Base-by-base conservation (phyloP, 306 rosid genomes). In the Potentilla sterilis region DNA sequence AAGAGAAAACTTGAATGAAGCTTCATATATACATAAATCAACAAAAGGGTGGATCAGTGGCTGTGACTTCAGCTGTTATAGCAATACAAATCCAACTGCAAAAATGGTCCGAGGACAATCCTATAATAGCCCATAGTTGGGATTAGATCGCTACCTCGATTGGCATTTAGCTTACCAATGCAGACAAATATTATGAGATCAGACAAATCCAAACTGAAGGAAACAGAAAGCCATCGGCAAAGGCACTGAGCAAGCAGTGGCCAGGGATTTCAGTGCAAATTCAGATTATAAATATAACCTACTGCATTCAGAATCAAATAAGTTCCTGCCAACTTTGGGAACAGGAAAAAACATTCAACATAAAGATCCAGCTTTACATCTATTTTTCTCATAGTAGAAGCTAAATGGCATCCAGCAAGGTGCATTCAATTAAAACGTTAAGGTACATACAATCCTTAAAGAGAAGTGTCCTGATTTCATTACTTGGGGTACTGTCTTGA, bases 321-420 rank as follows among this genome's bases (percentile, higher is more conserved):
- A 21, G n/a, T 9, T 64, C 69, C 69, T 9, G 22, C 48, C 46
- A 19, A 67, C 35, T 40, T 8, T 15, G 4, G 32, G 28, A 24
- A 9, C 77, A 41, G 77, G 24, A 34, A 15, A 35, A 9, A 57
- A 24, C 75, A 54, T 24, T 73, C 77, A 58, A 57, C 11, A 9
- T 41, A 13, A 73, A 57, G 2, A 24, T 22, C 54, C 67, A 9
- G 42, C 38, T 52, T 52, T 7, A 52, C 12, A 46, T 21, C 72
- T 46, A 16, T 21, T 14, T 46, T 28, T 28, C 14, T 15, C 52
- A 52, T 28, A 48, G 40, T 18, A 42, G 16, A 32, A 8, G 16
- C 19, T 28, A 2, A 10, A 34, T 32, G 14, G 62, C 21, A 69
- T 18, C 7, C 47, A 71, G 75, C 12, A 49, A 3, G 21, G 67